Evolutionary conservation across 2,329 filamentous ascomycete genomes (phyloP), one percentile per base, ranked within the genome.

Genomic region (Ophiosphaerella korrae): DNA sequence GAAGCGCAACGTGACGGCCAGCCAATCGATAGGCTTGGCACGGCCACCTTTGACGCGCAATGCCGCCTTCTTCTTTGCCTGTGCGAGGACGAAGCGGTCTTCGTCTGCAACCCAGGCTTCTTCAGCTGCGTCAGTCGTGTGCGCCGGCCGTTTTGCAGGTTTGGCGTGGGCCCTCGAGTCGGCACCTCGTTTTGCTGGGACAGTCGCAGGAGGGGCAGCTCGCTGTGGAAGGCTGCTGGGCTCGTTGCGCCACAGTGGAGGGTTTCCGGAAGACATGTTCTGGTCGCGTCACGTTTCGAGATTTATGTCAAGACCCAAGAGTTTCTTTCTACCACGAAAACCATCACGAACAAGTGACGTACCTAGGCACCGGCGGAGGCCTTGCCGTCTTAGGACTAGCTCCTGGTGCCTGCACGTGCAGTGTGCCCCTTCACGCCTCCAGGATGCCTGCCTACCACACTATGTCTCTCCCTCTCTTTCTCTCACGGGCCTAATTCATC

Each of bases 11-110:
- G 90, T 95, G 67, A 97, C 94, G 1, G 92, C 91, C 39, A 99
- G 83, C 81, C 90, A 92, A 77, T 99, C 94, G 66, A 97, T 93
- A 8, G 93, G 89, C 69, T 91, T 92, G 48, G 93, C 92, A 61
- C 95, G 86, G 9, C 89, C 89, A 74, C 95, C 92, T 63, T 92
- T 90, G 39, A 97, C 92, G 35, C 94, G 88, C 62, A 99, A 95
- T 59, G 92, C 90, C 36, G 94, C 93, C 79, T 97, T 97, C 80
- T 95, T 97, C 81, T 97, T 99, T 40, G 93, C 89, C 76, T 99
- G 94, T 75, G 92, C 92, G 67, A 99, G 79, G 49, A 97, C 94
- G 68, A 99, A 99, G 58, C 88, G 87, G 77, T 99, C 94, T 74
- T 99, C 94, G 64, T 96, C 90, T 45, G 93, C 90, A 16, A 97